Base-by-base conservation (phyloP, 768 basidiomycete species). In the Bullera alba region DNA sequence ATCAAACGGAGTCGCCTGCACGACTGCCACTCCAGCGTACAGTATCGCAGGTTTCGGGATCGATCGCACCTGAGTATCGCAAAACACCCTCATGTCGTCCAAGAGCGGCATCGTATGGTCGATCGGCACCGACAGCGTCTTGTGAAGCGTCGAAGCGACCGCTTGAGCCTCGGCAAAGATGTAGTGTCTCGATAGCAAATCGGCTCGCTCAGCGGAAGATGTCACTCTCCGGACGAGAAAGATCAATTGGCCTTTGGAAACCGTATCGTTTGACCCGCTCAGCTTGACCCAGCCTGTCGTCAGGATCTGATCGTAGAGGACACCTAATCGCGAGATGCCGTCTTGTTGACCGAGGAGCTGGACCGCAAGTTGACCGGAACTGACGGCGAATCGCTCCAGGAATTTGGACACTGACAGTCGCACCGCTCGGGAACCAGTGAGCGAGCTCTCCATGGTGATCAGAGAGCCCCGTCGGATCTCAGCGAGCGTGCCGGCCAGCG, bases 1-100 rank as follows among this genome's bases (percentile, higher is more conserved):
- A 29, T 72, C 71, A 48, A 72, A 72, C 3, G 73, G 70, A 0
- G 72, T 67, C 10, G 73, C 67, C 45, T 73, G 73, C 16, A 71
- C 65, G 42, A 73, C 61, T 2, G 64, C 66, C 1, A 70, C 63
- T 4, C 69, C 63, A 19, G 63, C 63, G 50, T 74, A 73, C 7
- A 74, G 48, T 16, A 57, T 59, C 2, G 63, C 69, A 15, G 67
- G 63, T 38, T 61, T 60, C 25, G 65, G 48, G 0, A 48, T 35
- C 3, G 56, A 41, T 4, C 52, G 56, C 36, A 62, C 48, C 16
- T 67, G 68, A 15, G 56, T 48, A 29, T 66, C 63, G 38, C 63
- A 64, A 46, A 67, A 74, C 2, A 49, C 38, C 26, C 54, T 51
- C 27, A 71, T 61, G 35, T 66, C 69, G 1, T 61, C 51, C 10